Percentiles rank a stretch among this genome's conserved stretches.
phyloP scores from a whole-genome alignment of 441 rosid genomes.

The Breynia disticha region DNA sequence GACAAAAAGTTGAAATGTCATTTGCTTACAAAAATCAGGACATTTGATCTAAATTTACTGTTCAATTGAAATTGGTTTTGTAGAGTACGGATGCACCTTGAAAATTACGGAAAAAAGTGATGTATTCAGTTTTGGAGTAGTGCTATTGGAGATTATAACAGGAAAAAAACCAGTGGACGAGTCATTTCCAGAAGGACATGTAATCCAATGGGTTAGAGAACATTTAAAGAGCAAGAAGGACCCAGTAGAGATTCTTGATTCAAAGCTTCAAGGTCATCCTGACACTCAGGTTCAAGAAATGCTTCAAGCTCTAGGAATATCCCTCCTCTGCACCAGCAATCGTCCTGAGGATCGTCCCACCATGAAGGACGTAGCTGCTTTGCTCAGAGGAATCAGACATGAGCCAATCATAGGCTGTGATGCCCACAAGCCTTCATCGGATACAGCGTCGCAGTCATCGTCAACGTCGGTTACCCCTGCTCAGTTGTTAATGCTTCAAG shows the following conservation, averaged over 20 bases:
- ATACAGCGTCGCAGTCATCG: conserved; percentile 21
- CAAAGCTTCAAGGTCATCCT: conserved; percentile 52
- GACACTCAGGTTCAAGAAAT: conserved; percentile 62
- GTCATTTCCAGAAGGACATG: conserved; percentile 51
- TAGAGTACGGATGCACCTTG: conserved; percentile 56
- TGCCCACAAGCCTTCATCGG: conserved; percentile 32
- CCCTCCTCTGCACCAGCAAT: conserved; percentile 61
- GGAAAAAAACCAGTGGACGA: conserved; percentile 58
- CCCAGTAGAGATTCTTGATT: conserved; percentile 48
- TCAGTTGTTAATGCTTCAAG: conserved; percentile 34
- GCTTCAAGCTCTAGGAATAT: conserved; percentile 61
- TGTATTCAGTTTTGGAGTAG: conserved; percentile 65
- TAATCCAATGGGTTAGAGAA: conserved; percentile 60
- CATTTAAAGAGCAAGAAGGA: conserved; percentile 52
- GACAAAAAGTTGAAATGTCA: not conserved
- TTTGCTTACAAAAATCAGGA: too few relatives aligned
- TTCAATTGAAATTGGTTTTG: not conserved
- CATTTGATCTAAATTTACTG: not conserved
- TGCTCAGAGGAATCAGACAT: conserved; percentile 45
- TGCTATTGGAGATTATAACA: conserved; percentile 49
- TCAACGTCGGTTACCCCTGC: conserved; percentile 39
- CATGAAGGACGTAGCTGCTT: conserved; percentile 62
- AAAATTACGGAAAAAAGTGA: conserved; percentile 56
- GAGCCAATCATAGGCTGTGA: conserved; percentile 27
- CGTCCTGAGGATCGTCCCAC: conserved; percentile 58